A percentile compares a stretch with the other conserved stretches of the same genome.
These are phyloP conservation scores for Phytopythium helicoides DNA, from an alignment of 352 stramenopile species.

Conservation along the genomic window DNA sequence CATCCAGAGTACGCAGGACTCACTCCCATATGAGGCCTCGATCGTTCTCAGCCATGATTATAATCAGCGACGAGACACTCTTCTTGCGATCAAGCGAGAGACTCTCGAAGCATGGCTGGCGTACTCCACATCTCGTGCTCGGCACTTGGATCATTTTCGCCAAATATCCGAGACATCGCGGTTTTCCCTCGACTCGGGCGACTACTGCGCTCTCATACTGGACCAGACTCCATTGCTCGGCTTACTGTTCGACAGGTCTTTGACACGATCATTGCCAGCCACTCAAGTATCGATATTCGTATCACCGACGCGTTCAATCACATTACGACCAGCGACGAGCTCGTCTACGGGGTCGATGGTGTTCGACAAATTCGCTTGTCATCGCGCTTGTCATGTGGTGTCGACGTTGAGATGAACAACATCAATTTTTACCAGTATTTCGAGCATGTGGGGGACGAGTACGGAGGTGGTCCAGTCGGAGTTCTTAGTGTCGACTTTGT, in stretches of 20 bases:
- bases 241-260: constrained; percentile 35
- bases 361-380: constrained; percentile 46
- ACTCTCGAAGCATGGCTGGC: constrained; percentile 24
- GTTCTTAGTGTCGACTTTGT: constrained; percentile 32
- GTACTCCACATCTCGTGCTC: constrained; percentile 36
- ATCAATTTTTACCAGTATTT: constrained; percentile 30
- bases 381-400: constrained; percentile 22
- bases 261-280: constrained; percentile 38
- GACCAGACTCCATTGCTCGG: constrained; percentile 38
- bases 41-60: constrained; percentile 34
- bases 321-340: constrained; percentile 55
- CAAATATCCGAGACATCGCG: constrained; percentile 36
- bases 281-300: constrained; percentile 46
- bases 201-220: constrained; percentile 42
- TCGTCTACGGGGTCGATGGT: constrained; percentile 30
- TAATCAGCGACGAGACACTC: constrained; percentile 20
- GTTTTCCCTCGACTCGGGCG: constrained; percentile 34
- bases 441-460: constrained; percentile 14
- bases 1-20: constrained; percentile 26
- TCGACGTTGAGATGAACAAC: constrained; percentile 41
- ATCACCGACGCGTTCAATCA: constrained; percentile 49
- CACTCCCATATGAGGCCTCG: constrained; percentile 31
- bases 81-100: constrained; percentile 23
- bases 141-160: constrained; percentile 29
- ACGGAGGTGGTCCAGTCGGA: constrained; percentile 14